Base-by-base conservation (phyloP, 202 grass and related monocot genomes). In the Schoenoplectus triqueter region DNA sequence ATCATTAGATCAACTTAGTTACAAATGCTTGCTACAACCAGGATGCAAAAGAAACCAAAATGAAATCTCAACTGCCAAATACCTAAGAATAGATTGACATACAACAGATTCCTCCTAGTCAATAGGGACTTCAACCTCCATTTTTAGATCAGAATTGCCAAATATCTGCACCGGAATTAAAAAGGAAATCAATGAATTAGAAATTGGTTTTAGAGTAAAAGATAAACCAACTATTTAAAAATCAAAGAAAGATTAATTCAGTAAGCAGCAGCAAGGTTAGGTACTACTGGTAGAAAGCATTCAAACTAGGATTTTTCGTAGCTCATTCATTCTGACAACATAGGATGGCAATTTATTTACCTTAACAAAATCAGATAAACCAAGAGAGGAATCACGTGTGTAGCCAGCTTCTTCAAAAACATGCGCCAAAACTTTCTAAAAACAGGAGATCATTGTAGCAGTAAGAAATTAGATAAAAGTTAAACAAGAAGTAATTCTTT, bases 61-160 rank as follows among this genome's bases (percentile, higher is more conserved):
- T 66, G 79, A 31, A 31, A n/a, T 51, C 47, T 9, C 45, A 85
- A 44, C 19, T 62, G 64, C 51, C 15, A 45, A 73, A 62, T 73
- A 56, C 10, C 57, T 72, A 61, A 42, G 2, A 85, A 85, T 20
- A 84, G 0, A 69, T 69, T 50, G 68, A 66, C 17, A 80, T 8
- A 2, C 68, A 55, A 76, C 56, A 83, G 63, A 69, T 59, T 83
- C 59, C 80, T 84, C 54, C 81, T 88, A 92, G 81, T 94, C 92
- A 71, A 94, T 92, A 20, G 88, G 94, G 84, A 97, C 90, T 86
- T 97, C 92, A 66, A 94, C 90, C 82, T 97, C 94, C 92, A 94
- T 92, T 86, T 89, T 94, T 50, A 94, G 40, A 84, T 89, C 90
- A 72, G 92, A 89, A 84, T 62, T 94, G 80, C 82, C 88, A 65